Evolutionary conservation across 169 alveolate species (phyloP), one percentile per base, ranked within the genome.

Genomic region (Blepharisma undulans): DNA sequence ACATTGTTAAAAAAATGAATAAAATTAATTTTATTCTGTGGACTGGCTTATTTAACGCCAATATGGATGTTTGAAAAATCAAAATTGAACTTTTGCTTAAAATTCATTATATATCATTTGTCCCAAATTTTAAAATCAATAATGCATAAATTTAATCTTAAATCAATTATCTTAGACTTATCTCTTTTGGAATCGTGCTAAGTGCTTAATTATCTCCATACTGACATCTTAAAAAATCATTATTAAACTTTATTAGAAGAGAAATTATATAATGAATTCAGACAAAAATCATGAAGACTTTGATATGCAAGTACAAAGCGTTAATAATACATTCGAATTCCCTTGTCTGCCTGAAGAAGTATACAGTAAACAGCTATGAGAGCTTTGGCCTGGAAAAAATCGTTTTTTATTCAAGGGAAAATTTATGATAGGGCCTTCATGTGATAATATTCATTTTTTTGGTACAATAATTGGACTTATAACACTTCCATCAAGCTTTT

Each of bases 381-480:
- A 82, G 21, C 22, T 82, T 33, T 82, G 89, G 89, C 78, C 74
- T 22, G 89, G 89, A 22, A 82, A 82, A 25, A 82, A 82, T 60
- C 89, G 89, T 21, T 82, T 82, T 59, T 30, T 82, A 22, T 82
- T 21, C 18, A 82, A 48, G 25, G 89, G 89, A 30, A 32, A 33
- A 82, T 22, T 82, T 21, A 82, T 82, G 89, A 36, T 60, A 32
- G 89, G 89, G 32, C 89, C 89, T 82, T 19, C 25, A 36, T 21
- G 27, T 21, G 89, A 82, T 72, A 22, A 34, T 19, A 21, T 21
- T 22, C 76, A 32, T 60, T 82, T 82, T 22, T 22, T 59, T 30
- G n/a, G 25, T 22, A 82, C 78, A 19, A 16, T 82, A 22, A 34
- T 74, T 74, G 80, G 30, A 14, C 48, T 29, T 8, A 29, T 74